Percentiles rank a stretch among this genome's conserved stretches.
These are phyloP conservation scores for Staphylotrichum longicolle DNA, from an alignment of 495 filamentous ascomycete genomes.

Conservation along the genomic window DNA sequence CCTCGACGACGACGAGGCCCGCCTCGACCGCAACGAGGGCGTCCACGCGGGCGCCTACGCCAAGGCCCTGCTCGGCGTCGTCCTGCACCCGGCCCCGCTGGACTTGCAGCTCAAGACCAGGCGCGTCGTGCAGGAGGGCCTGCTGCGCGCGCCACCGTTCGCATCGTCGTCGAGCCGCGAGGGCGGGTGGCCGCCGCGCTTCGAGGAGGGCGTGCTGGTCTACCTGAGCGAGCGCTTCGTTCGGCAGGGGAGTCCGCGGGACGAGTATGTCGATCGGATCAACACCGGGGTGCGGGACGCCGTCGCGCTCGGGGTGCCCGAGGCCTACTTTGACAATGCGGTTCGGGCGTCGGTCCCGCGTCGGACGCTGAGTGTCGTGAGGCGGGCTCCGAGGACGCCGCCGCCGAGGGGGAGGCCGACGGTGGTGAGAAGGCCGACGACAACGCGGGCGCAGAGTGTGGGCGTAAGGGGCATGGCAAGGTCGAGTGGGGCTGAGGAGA, in stretches of 20 bases:
- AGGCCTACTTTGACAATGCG: neutral
- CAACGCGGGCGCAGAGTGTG: too few species aligned
- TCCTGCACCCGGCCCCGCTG: neutral
- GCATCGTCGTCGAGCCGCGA: neutral
- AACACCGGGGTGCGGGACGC: neutral
- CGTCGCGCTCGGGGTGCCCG: neutral
- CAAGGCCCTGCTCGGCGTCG: neutral
- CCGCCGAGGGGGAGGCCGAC: neutral
- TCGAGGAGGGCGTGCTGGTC: neutral
- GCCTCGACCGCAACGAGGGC: conserved; percentile 7
- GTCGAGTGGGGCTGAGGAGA: too few species aligned
- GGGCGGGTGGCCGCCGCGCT: neutral
- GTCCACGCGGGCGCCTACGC: neutral
- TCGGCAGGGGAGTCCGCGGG: neutral
- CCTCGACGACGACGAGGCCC: neutral
- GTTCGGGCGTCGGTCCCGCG: neutral
- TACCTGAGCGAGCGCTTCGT: neutral
- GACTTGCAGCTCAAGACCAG: neutral
- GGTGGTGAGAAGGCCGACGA: too few species aligned
- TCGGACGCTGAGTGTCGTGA: neutral
- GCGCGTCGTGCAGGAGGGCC: neutral
- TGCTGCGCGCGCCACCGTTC: neutral
- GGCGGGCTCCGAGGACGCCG: neutral
- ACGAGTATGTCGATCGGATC: neutral
- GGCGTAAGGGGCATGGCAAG: too few species aligned